Evolutionary conservation across 441 rosid genomes (phyloP).

Genomic region (Populus tomentosa): DNA sequence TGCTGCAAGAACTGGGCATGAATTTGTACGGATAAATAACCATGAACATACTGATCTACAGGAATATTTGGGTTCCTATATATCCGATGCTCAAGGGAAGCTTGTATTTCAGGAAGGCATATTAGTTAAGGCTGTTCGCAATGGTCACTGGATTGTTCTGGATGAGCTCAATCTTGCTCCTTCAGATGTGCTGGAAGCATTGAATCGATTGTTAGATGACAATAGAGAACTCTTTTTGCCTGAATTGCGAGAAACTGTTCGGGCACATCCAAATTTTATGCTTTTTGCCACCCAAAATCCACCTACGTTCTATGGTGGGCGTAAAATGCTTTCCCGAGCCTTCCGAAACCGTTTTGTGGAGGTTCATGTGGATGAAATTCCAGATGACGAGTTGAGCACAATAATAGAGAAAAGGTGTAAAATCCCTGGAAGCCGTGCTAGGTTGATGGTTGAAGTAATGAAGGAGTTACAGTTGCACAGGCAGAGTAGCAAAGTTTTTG

Average conservation of each 20-base stretch:
- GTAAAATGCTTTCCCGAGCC: conserved; percentile 98
- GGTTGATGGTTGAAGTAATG: conserved; percentile 91
- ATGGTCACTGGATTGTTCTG: conserved; percentile 93
- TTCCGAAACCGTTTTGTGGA: conserved; percentile 99
- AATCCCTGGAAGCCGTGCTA: conserved; percentile 77
- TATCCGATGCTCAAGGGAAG: conserved; percentile 80
- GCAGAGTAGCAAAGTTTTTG: conserved; percentile 95
- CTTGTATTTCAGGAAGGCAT: conserved; percentile 95
- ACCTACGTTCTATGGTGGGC: conserved; percentile 94
- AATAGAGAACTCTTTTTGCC: conserved; percentile 97
- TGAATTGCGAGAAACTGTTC: conserved; percentile 68
- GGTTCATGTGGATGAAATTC: conserved; percentile 98
- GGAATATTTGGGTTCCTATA: conserved; percentile 92
- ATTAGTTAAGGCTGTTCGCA: conserved; percentile 90
- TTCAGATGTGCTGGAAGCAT: conserved; percentile 95
- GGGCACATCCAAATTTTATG: conserved; percentile 94
- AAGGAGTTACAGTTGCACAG: conserved; percentile 89
- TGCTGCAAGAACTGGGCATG: conserved; percentile 82
- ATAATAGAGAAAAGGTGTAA: conserved; percentile 66
- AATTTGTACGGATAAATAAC: conserved; percentile 91
- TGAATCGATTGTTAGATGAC: conserved; percentile 94
- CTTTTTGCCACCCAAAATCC: conserved; percentile 99
- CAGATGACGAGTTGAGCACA: conserved; percentile 76
- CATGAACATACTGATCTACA: conserved; percentile 98
- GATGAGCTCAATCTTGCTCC: conserved; percentile 99